Evolutionary conservation across 805 yeast genomes (phyloP), one percentile per base, ranked within the genome.

Genomic region (Nakazawaea anatomiae): DNA sequence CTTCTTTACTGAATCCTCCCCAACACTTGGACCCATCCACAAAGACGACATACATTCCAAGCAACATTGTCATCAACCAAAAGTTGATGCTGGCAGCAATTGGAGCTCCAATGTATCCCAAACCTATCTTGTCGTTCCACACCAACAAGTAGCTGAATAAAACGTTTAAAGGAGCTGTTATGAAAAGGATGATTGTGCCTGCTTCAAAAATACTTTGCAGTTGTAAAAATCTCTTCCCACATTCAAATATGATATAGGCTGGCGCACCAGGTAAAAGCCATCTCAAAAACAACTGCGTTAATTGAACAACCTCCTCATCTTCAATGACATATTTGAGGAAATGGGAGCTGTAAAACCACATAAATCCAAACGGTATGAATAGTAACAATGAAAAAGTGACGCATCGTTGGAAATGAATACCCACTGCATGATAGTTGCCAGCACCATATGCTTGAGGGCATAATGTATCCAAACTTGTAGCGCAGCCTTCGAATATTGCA

Each of bases 371-470:
- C 7, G 91, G 91, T 14, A 85, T 57, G 55, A 72, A 85, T 69
- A 61, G 71, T 62, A 35, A 78, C 35, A 83, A 67, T 2, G 88
- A 79, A 55, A 89, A 74, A 1, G 82, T 73, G 29, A 83, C 77
- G 65, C 92, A 87, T 58, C 89, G 69, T 57, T 82, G 77, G 53
- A 82, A 76, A 57, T 86, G 82, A 14, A 85, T 64, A 0, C 94
- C 94, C 11, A 87, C 92, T 47, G 77, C 63, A 54, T 72, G 71
- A 59, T 69, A 77, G 55, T 84, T 84, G 46, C 77, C 77, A 28
- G 87, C 79, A 29, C 94, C 92, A 61, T 74, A 86, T 0, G 91
- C 86, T 65, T 87, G 92, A 2, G 91, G 85, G 63, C 94, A 87
- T 32, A 87, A 69, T 0, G 94, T 87, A 59, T 86, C 92, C 48